Base-by-base conservation (phyloP, 805 yeast species). In the Teunomyces panamensis region DNA sequence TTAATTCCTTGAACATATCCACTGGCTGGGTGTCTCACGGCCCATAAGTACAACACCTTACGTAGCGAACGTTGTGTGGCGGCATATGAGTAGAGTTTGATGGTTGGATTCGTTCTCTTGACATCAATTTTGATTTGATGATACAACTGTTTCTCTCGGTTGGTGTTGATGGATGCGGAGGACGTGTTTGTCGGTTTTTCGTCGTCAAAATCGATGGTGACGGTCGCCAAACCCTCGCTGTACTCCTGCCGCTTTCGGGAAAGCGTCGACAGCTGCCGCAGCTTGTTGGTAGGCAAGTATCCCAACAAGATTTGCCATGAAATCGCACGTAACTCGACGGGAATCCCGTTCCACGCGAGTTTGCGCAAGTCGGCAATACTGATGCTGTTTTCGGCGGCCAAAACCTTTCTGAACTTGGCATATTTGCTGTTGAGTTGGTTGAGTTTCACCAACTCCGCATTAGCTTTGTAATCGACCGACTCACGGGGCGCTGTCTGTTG, bases 1-100 rank as follows among this genome's bases (percentile, higher is more conserved):
- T 92, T 92, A 44, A 92, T 92, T 26, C 99, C 99, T 70, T 92
- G 99, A 16, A 92, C 99, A 65, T 92, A 92, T 11, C 99, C 99
- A 60, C 94, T 84, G 5, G 98, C 97, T 1, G 99, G 98, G 63
- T 94, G 98, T 55, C 98, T 77, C 24, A 92, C 83, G 0, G 98
- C 95, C 99, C 99, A 92, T 30, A 92, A 71, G 60, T 90, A 92
- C 46, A 92, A 69, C 8, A 94, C 83, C 55, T 86, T 81, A 57
- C 91, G 90, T 49, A 92, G 71, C 11, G 95, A 81, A 47, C 83
- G 71, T 56, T 92, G 98, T 0, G 94, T 88, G 2, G 83, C 71
- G 16, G 78, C 78, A 56, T 63, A 80, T 11, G 85, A 75, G 59
- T 92, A 92, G 32, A 92, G 74, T 50, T 80, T 81, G 44, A 90